These are phyloP conservation scores for Salix viminalis DNA, from an alignment of 345 rosid genomes.

Conservation along the genomic window DNA sequence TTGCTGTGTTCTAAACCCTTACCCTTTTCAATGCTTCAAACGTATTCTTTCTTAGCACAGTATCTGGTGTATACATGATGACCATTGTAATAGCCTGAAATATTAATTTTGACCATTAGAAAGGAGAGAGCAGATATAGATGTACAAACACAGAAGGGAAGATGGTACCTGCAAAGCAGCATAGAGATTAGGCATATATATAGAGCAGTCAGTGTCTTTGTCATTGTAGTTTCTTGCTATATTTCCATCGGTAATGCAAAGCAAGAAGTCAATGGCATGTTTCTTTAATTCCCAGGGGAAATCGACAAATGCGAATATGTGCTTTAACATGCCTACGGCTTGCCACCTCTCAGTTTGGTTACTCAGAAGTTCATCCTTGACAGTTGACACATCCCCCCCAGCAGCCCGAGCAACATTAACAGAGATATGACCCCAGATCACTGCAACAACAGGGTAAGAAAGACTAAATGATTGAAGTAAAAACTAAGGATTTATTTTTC, in stretches of 20 bases:
- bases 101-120: not conserved
- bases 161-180: slow-evolving; percentile 62
- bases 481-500: too few species aligned
- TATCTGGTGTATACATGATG: slow-evolving; percentile 17
- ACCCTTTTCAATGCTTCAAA: slow-evolving; percentile 75
- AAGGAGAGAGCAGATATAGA: slow-evolving; percentile 17
- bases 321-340: slow-evolving; percentile 70
- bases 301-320: slow-evolving; percentile 47
- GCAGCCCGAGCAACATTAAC: slow-evolving; percentile 47
- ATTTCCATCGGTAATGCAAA: slow-evolving; percentile 48
- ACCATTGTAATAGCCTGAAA: slow-evolving; percentile 19
- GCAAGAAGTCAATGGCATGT: slow-evolving; percentile 61
- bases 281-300: slow-evolving; percentile 68
- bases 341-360: slow-evolving; percentile 65
- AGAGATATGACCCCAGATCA: slow-evolving; percentile 58
- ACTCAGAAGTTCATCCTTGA: slow-evolving; percentile 50
- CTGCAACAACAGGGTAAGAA: slow-evolving; percentile 35
- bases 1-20: slow-evolving; percentile 9
- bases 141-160: slow-evolving; percentile 10
- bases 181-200: slow-evolving; percentile 53
- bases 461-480: not conserved
- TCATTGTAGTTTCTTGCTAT: slow-evolving; percentile 25
- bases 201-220: slow-evolving; percentile 44
- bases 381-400: slow-evolving; percentile 34
- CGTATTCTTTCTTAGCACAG: slow-evolving; percentile 59